Base-by-base conservation (phyloP, 2,329 filamentous ascomycete species). In the Zopfia rhizophila region DNA sequence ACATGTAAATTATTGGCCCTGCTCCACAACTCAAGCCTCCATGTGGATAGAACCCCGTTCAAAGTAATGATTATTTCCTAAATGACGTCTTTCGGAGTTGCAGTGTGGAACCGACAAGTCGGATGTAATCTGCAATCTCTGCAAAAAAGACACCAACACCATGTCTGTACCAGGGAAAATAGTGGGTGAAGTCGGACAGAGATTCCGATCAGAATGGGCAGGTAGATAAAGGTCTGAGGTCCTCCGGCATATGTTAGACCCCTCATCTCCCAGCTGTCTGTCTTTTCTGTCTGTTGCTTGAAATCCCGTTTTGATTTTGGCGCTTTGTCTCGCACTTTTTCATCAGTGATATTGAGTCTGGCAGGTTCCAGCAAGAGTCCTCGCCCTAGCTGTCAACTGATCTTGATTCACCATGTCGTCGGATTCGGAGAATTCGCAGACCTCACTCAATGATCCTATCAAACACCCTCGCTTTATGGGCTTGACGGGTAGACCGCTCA, bases 401-500 rank as follows among this genome's bases (percentile, higher is more conserved):
- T n/a, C n/a, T n/a, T n/a, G n/a, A n/a, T 21, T 19, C 19, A 35
- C 16, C 21, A 19, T 19, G 24, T 21, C 29, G 14, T 39, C 29
- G n/a, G 23, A 40, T 28, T 21, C 29, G 14, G 33, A 45, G 35
- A 38, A 21, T 25, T 39, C 29, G 16, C 27, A 35, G 22, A 3
- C 11, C 11, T 19, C 37, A 7, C 6, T 29, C 14, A 6, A 38
- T 28, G 29, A 40, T 49, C 36, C 12, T 4, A 13, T 32, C 3
- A 58, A 50, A 21, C 53, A 58, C 45, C 65, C 65, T 23, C 50
- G 38, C n/a, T 69, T 61, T 37, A 58, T 66, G 60, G 65, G 65
- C 14, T 46, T 69, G 30, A 57, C 48, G 8, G 65, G 63, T 23
- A 49, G 59, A 30, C 50, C 56, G 5, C 43, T 68, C 17, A 57